phyloP scores from a whole-genome alignment of 768 basidiomycete genomes.

The Tricholoma furcatifolium region DNA sequence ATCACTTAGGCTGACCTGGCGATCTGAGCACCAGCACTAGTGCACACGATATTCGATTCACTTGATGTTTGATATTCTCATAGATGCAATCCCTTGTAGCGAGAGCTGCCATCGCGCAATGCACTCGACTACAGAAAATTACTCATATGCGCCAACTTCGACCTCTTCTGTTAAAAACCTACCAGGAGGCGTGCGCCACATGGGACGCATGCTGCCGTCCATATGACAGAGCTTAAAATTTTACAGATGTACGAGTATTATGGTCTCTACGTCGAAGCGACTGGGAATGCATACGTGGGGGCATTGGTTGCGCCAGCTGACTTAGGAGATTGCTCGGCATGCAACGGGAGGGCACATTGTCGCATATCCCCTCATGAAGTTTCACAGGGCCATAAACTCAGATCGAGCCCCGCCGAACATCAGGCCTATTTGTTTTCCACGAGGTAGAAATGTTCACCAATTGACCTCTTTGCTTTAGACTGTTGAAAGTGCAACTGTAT shows the following conservation, averaged over 20 bases:
- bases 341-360: slow-evolving; percentile 63
- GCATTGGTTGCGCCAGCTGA: slow-evolving; percentile 55
- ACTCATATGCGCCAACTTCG: slow-evolving; percentile 27
- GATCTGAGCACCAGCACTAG: neutral
- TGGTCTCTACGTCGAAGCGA: slow-evolving; percentile 41
- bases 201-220: neutral
- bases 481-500: slow-evolving; percentile 19
- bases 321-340: slow-evolving; percentile 62
- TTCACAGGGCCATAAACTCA: slow-evolving; percentile 49
- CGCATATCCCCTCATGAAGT: slow-evolving; percentile 62
- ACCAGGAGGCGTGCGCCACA: slow-evolving; percentile 38
- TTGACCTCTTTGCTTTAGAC: neutral
- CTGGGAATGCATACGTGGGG: slow-evolving; percentile 41
- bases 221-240: neutral
- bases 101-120: neutral
- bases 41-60: neutral
- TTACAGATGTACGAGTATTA: slow-evolving; percentile 57
- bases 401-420: slow-evolving; percentile 55
- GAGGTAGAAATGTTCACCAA: neutral
- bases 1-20: neutral
- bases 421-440: slow-evolving; percentile 34
- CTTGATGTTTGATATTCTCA: neutral
- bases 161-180: slow-evolving; percentile 46
- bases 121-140: slow-evolving; percentile 6
- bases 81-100: neutral